phyloP scores from a whole-genome alignment of 139 green algal species.

The Parachlorella kessleri region DNA sequence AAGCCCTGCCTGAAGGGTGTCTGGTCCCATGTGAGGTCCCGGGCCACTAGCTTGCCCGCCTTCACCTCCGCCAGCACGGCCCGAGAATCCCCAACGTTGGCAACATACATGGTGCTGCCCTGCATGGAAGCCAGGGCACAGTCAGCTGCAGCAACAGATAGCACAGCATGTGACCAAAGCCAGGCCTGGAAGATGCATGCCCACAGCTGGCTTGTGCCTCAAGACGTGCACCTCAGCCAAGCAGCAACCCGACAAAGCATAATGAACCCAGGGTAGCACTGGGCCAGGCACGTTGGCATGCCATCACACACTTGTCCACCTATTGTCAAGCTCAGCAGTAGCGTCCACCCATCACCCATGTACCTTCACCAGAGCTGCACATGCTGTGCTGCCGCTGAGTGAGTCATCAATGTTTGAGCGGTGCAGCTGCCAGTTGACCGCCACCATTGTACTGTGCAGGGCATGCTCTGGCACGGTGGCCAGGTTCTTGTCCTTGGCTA shows the following conservation, averaged over 20 bases:
- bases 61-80: constrained; percentile 66
- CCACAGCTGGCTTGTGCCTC: too few species aligned
- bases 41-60: constrained; percentile 11
- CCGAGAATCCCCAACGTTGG: constrained; percentile 94
- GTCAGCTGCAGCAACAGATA: too few species aligned
- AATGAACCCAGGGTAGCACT: too few species aligned
- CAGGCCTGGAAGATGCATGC: too few species aligned
- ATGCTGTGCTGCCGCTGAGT: constrained; percentile 88
- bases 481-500: constrained; percentile 41
- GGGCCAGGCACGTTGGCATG: too few species aligned
- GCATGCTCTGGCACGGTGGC: constrained; percentile 36
- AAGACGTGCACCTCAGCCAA: too few species aligned
- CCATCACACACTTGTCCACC: too few species aligned
- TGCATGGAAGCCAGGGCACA: constrained; percentile 3
- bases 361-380: constrained; percentile 53
- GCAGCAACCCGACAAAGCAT: too few species aligned
- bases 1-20: constrained; percentile 74
- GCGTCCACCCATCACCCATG: neutral
- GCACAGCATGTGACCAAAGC: too few species aligned
- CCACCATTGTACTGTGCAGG: constrained; percentile 67
- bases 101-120: constrained; percentile 69
- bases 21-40: constrained; percentile 79
- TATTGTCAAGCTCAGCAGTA: neutral
- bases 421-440: constrained; percentile 84
- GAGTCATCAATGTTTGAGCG: constrained; percentile 58